phyloP scores from a whole-genome alignment of 2,329 filamentous ascomycete genomes.

The Metarhizium brunneum region DNA sequence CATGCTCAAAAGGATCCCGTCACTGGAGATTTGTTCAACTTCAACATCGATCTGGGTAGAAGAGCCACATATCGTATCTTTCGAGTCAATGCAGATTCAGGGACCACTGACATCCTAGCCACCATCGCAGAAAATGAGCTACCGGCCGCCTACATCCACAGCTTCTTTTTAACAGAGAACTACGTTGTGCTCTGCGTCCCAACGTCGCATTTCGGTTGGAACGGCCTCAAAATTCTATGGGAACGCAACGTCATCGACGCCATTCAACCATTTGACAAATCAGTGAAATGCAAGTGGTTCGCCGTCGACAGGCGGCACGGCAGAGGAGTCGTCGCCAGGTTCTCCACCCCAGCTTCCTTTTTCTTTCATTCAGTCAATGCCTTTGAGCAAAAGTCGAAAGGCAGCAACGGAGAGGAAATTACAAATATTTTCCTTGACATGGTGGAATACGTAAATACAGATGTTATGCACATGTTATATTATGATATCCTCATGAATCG shows the following conservation, averaged over 20 bases:
- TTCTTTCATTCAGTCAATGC: conserved; percentile 75
- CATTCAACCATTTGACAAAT: conserved; percentile 52
- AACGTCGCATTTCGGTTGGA: conserved; percentile 47
- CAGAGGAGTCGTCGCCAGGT: conserved; percentile 58
- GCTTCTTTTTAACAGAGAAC: conserved; percentile 62
- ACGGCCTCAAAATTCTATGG: conserved; percentile 53
- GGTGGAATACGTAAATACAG: conserved; percentile 51
- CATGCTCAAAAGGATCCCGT: conserved; percentile 63
- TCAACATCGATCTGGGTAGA: conserved; percentile 59
- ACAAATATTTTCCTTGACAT: conserved; percentile 56
- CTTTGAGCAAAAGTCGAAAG: conserved; percentile 49
- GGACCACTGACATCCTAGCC: conserved; percentile 61
- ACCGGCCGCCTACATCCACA: conserved; percentile 69
- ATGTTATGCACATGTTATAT: conserved; percentile 59
- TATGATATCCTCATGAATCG: conserved; percentile 56
- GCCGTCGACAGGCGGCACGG: conserved; percentile 58
- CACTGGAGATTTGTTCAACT: conserved; percentile 74
- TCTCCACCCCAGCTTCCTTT: conserved; percentile 60
- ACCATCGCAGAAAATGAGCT: conserved; percentile 43
- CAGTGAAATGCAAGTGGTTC: conserved; percentile 56
- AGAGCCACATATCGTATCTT: conserved; percentile 60
- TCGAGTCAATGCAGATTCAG: conserved; percentile 49
- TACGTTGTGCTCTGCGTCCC: conserved; percentile 69
- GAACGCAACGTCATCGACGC: conserved; percentile 59
- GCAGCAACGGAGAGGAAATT: conserved; percentile 19